Evolutionary conservation across 2,329 filamentous ascomycete species (phyloP), one percentile per base, ranked within the genome.

Genomic region (Talaromyces sp.): DNA sequence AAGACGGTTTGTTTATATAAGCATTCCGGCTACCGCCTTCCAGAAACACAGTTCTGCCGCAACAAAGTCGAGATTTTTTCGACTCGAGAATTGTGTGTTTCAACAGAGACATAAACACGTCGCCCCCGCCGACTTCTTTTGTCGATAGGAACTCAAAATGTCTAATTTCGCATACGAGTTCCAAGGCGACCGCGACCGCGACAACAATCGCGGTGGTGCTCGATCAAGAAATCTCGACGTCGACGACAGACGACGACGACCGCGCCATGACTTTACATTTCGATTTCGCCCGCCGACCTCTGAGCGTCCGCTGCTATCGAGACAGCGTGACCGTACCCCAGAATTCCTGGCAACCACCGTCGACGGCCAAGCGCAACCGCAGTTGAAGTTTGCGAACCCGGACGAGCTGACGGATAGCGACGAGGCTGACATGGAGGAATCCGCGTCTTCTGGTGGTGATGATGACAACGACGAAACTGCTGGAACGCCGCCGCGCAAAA

Each of bases 341-440:
- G 75, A 77, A 31, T 67, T 67, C n/a, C 63, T 77, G 1, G 60
- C 69, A 4, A 65, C 65, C 0, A 60, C 64, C 7, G 63, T 66
- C 10, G 62, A 67, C 10, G 64, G 63, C 1, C 65, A 68, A n/a
- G 68, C 66, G 10, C 70, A 75, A 31, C 61, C 67, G 4, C 65
- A 62, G 13, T 64, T 68, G 57, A 77, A 74, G 59, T 78, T 76
- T 38, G 70, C 73, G 1, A 64, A 68, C 1, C 54, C 78, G 4
- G 72, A 75, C 17, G 71, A 74, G 13, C 63, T 80, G 9, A 79
- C 75, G 51, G 78, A 80, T 60, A 80, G 76, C 55, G 78, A 78
- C 56, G 78, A 80, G 62, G 75, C 73, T 14, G 75, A 75, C 5
- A 80, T 80, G 78, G 75, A 78, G 17, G 68, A 77, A 9, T 78